Conservation (phyloP, 208 protist genomes). For the Acanthamoeba divionensis region DNA sequence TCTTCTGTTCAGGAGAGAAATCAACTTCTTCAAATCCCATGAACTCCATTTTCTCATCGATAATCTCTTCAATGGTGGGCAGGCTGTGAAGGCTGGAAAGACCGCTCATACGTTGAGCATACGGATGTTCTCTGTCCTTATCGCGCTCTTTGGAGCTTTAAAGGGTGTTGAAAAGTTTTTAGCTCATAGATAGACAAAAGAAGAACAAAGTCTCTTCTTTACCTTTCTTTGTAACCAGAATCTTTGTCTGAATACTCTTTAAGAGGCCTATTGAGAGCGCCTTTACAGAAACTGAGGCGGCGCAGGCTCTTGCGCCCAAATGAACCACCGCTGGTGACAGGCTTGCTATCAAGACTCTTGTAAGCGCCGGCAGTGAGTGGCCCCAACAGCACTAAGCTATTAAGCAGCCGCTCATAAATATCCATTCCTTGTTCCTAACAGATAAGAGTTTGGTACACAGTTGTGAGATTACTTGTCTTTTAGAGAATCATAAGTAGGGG, state of each 20-base stretch:
- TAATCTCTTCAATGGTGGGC: conserved; percentile 5
- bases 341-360: no score
- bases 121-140: background rate
- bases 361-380: background rate
- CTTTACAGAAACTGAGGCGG: background rate
- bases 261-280: background rate
- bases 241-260: background rate
- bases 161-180: background rate
- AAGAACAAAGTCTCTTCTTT: background rate
- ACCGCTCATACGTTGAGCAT: no score
- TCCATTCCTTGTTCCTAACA: background rate
- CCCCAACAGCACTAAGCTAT: background rate
- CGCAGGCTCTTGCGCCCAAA: background rate
- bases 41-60: background rate
- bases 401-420: background rate
- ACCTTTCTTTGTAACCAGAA: background rate
- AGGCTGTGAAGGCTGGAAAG: no score
- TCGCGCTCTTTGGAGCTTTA: background rate
- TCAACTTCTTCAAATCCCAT: background rate
- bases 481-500: background rate
- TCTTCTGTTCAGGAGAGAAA: background rate
- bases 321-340: background rate
- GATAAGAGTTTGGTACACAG: no score
- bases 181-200: background rate
- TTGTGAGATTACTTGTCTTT: background rate